Evolutionary conservation across 2,329 filamentous ascomycete genomes (phyloP).

Genomic region (Colletotrichum musae): DNA sequence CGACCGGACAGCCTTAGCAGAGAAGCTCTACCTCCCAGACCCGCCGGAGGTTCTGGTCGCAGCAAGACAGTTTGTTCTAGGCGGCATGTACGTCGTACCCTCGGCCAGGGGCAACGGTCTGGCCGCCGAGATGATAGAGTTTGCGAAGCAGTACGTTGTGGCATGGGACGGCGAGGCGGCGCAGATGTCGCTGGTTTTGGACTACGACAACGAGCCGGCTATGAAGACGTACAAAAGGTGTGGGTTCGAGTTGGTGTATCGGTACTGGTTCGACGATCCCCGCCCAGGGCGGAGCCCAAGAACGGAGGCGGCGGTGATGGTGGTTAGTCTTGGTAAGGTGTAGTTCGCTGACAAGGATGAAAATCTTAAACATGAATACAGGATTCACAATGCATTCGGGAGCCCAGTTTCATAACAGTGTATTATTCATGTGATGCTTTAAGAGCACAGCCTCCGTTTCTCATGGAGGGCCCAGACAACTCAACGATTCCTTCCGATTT

Average conservation of each 20-base stretch:
- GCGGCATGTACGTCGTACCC: conserved; percentile 36
- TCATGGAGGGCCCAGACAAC: no score
- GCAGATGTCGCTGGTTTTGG: conserved; percentile 20
- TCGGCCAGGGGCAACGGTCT: neutral
- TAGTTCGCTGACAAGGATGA: neutral
- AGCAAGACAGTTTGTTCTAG: conserved; percentile 19
- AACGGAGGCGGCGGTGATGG: conserved; percentile 38
- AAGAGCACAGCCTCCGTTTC: no score
- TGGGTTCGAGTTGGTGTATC: conserved; percentile 24
- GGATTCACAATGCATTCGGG: no score
- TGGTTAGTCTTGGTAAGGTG: neutral
- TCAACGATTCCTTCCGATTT: no score
- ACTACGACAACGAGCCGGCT: conserved; percentile 29
- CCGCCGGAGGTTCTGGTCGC: neutral
- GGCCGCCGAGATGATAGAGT: conserved; percentile 1
- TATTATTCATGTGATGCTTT: no score
- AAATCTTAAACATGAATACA: neutral
- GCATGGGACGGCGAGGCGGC: neutral
- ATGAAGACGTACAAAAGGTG: conserved; percentile 21
- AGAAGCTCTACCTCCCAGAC: conserved; percentile 5
- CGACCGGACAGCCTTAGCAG: conserved; percentile 6
- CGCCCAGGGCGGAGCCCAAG: conserved; percentile 11
- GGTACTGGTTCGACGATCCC: conserved; percentile 37
- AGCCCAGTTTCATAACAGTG: no score
- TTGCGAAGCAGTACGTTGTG: conserved; percentile 6